Evolutionary conservation across 192 early-diverging fungal species (phyloP), one percentile per base, ranked within the genome.

Genomic region (Backusella psychrophila): DNA sequence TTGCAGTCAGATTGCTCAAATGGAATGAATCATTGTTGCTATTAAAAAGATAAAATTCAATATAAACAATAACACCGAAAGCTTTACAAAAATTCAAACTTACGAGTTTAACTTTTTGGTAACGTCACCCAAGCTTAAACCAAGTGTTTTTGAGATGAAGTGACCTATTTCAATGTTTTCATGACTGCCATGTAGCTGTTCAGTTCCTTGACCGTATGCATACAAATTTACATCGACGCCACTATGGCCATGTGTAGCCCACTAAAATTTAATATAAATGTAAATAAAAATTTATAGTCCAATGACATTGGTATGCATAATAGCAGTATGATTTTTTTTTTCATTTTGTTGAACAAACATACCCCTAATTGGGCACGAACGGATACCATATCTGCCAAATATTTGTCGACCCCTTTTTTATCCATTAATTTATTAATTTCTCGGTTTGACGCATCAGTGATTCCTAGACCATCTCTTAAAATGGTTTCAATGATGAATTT

Each of bases 191-290:
- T 87, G 79, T 72, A 97, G 81, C 53, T 83, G 52, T n/a, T 93
- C 79, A 15, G 88, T 74, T 29, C 86, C 81, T 34, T 76, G 75
- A 21, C 96, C 96, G 74, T 95, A 90, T 0, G 96, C 94, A 80
- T 96, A 97, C 38, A 97, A 80, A 75, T 96, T 98, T 14, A 99
- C 98, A 81, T 99, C 98, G 15, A 97, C 95, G 1, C 91, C 96
- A 65, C 93, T 93, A 78, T 99, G 98, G 3, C 96, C 96, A 81
- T 93, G 93, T 0, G 98, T 98, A 11, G 96, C 85, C 93, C 92
- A 94, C 66, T 85, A 72, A 56, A 33, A n/a, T 72, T 41, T 70
- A 75, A 29, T 53, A 70, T 44, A 68, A 56, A 44, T 71, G 46
- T 42, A 79, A 78, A 49, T 53, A 19, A 74, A 69, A 53, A 33